Conservation (phyloP, 768 basidiomycete genomes). For the Auriscalpium orientale region DNA sequence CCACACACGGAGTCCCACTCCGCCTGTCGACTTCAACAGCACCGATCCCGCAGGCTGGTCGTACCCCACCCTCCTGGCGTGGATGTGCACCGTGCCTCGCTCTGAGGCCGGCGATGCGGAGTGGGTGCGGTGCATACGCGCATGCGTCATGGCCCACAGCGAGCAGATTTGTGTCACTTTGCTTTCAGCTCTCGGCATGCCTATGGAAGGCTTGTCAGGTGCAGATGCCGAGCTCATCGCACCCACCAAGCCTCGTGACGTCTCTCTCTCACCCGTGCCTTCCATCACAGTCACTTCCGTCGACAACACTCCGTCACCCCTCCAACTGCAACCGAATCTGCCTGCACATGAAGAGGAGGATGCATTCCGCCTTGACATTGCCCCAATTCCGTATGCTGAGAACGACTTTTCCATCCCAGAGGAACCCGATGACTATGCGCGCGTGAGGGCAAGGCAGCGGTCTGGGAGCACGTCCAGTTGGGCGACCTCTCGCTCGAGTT, state of each 20-base stretch:
- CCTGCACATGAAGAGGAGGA: constrained; percentile 10
- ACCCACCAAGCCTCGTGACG: background rate
- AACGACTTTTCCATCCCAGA: background rate
- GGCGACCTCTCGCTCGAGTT: constrained; percentile 10
- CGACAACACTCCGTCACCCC: background rate
- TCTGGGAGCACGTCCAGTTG: constrained; percentile 13
- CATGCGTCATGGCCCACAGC: constrained; percentile 15
- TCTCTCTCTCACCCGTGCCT: background rate
- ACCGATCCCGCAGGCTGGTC: constrained; percentile 10
- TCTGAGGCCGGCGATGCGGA: constrained; percentile 6
- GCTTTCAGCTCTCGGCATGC: constrained; percentile 15
- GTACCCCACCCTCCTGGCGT: constrained; percentile 11
- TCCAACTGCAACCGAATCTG: background rate
- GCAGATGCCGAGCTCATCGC: constrained; percentile 5
- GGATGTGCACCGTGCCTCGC: constrained; percentile 13
- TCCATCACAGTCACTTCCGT: background rate
- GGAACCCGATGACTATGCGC: background rate
- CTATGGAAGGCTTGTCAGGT: constrained; percentile 13
- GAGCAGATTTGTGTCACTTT: constrained; percentile 15
- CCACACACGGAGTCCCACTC: background rate
- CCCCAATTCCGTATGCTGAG: constrained; percentile 5
- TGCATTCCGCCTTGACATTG: constrained; percentile 12
- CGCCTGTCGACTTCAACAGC: background rate
- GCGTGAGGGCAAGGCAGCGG: background rate
- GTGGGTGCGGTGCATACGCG: constrained; percentile 12